Base-by-base conservation (phyloP, 2,329 filamentous ascomycete species). In the Metarhizium anisopliae region DNA sequence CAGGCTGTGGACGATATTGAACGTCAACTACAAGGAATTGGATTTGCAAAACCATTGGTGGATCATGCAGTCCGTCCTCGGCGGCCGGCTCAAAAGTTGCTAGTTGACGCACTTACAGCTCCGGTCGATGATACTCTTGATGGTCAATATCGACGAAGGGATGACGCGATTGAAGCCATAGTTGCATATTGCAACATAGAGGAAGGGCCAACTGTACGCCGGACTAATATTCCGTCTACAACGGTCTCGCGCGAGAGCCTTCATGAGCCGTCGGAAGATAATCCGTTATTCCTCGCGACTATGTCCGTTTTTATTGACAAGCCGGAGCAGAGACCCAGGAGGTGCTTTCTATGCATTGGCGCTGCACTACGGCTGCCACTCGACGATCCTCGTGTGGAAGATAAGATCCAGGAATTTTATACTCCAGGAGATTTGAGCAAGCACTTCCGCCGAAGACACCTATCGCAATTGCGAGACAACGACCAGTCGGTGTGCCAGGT, bases 1-100 rank as follows among this genome's bases (percentile, higher is more conserved):
- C 10, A 35, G 32, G 32, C 32, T 35, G 32, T 35, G 10, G 32
- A 35, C 10, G 50, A 66, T 42, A 65, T 65, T 18, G 36, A 65
- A 43, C 36, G 45, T 32, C 55, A 65, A 55, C 54, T 64, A 14
- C 52, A 58, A 53, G 56, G 62, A 3, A 25, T 54, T 30, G 45
- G 20, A 13, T 64, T 66, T 51, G 32, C 59, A 16, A 45, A 61
- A 47, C 54, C 42, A 52, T 11, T 42, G 4, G n/a, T 47, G 25
- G 50, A 43, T 38, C 18, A 29, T 18, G 18, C 50, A 42, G 56
- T n/a, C 10, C 1, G 18, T 32, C 52, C 52, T 55, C 35, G 55
- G 40, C 40, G 52, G n/a, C 61, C 51, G 25, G 59, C 55, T 47
- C 45, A 63, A 51, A 61, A 57, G 50, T 53, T 57, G 25, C 51